Conservation (phyloP, 495 filamentous ascomycete species). For the Penicillium psychrofluorescens region DNA sequence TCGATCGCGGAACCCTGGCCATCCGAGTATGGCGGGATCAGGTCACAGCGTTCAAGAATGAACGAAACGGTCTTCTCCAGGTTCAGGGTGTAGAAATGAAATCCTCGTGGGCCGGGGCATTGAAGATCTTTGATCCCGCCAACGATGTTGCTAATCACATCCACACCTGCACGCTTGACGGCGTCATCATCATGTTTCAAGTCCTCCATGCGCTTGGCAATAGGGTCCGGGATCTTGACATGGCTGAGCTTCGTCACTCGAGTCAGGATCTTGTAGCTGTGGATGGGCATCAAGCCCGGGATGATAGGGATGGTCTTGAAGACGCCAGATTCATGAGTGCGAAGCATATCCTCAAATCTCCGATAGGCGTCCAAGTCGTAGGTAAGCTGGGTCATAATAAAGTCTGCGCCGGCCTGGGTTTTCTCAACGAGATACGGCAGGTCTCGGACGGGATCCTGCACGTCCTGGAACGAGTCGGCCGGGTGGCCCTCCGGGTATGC, state of each 20-base stretch:
- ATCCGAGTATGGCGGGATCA: slow-evolving; percentile 57
- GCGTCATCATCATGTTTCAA: slow-evolving; percentile 87
- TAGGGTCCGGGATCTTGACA: slow-evolving; percentile 63
- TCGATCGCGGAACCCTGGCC: slow-evolving; percentile 28
- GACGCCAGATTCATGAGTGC: slow-evolving; percentile 74
- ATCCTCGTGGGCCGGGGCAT: slow-evolving; percentile 58
- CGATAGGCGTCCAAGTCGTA: slow-evolving; percentile 81
- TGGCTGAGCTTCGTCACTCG: slow-evolving; percentile 94
- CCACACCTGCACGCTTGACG: slow-evolving; percentile 59
- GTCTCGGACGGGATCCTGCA: slow-evolving; percentile 73
- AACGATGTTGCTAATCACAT: slow-evolving; percentile 37
- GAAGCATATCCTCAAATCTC: slow-evolving; percentile 67
- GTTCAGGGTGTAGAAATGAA: slow-evolving; percentile 97
- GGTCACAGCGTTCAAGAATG: slow-evolving; percentile 75
- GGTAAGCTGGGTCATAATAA: slow-evolving; percentile 99
- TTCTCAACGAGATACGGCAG: slow-evolving; percentile 89
- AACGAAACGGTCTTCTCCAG: slow-evolving; percentile 94
- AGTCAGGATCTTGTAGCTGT: slow-evolving; percentile 92
- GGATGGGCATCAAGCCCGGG: slow-evolving; percentile 93
- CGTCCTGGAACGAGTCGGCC: slow-evolving; percentile 74
- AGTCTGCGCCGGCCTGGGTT: slow-evolving; percentile 85
- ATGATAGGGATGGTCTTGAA: slow-evolving; percentile 90
- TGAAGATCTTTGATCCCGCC: slow-evolving; percentile 55
- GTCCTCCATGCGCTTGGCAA: slow-evolving; percentile 66
- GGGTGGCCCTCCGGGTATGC: slow-evolving; percentile 94